Percentiles rank a stretch among this genome's conserved stretches.
Conservation (phyloP, 352 stramenopile species). For the Pythium pyrilobum region DNA sequence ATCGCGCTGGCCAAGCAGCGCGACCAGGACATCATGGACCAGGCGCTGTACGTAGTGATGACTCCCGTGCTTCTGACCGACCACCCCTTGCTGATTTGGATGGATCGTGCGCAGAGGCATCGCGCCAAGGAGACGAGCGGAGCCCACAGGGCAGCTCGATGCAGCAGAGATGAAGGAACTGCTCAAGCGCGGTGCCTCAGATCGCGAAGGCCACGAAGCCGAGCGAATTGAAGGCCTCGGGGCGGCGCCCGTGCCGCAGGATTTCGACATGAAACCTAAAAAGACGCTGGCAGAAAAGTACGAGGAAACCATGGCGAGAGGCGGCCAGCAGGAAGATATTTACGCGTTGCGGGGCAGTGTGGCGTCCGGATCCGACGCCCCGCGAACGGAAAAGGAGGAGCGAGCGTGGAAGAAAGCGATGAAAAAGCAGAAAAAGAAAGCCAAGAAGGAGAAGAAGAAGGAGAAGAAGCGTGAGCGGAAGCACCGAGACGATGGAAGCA, state of each 20-base stretch:
- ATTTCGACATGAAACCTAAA: constrained; percentile 42
- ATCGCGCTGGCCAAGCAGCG: constrained; percentile 67
- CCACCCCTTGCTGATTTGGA: background rate
- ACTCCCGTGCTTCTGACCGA: background rate
- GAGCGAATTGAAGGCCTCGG: constrained; percentile 87
- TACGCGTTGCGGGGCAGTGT: constrained; percentile 55
- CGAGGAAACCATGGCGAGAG: constrained; percentile 49
- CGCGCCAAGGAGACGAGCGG: constrained; percentile 41
- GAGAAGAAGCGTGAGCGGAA: constrained; percentile 34
- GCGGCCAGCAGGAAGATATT: constrained; percentile 41
- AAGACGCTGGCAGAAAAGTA: constrained; percentile 72
- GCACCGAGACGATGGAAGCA: background rate
- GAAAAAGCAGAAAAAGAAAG: constrained; percentile 47
- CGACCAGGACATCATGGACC: constrained; percentile 89
- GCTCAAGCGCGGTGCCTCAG: constrained; percentile 67
- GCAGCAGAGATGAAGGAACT: constrained; percentile 83
- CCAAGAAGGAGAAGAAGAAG: constrained; percentile 62
- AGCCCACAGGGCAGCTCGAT: constrained; percentile 49
- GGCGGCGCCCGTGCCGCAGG: constrained; percentile 47
- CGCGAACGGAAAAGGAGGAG: constrained; percentile 26
- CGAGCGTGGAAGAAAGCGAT: constrained; percentile 44
- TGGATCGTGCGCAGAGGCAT: constrained; percentile 41
- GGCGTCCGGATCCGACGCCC: background rate
- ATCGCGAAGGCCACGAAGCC: constrained; percentile 56
- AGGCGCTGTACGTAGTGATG: constrained; percentile 61